Conservation (phyloP, 108 stramenopile genomes). For the Pseudonitzschia multistriata region DNA sequence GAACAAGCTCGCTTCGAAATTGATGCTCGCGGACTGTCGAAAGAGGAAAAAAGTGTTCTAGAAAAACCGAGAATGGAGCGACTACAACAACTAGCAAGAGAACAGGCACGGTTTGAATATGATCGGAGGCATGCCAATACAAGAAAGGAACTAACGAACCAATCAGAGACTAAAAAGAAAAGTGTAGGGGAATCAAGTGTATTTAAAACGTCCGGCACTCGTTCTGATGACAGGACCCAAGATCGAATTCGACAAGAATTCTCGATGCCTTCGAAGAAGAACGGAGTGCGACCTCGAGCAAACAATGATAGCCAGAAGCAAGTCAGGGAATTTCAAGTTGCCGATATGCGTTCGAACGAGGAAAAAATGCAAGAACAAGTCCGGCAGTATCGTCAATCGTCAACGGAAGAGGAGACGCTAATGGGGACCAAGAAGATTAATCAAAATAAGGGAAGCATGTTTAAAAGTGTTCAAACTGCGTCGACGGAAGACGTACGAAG, state of each 20-base stretch:
- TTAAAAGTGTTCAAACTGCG: neutral
- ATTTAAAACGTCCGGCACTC: neutral
- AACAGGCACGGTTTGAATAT: conserved; percentile 16
- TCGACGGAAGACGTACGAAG: neutral
- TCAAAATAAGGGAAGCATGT: neutral
- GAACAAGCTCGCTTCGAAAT: conserved; percentile 11
- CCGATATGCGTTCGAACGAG: conserved; percentile 2
- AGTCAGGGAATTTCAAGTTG: neutral
- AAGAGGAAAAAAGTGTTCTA: conserved; percentile 7
- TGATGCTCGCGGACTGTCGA: neutral
- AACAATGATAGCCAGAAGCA: neutral
- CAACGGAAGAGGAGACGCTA: neutral
- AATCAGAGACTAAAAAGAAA: neutral
- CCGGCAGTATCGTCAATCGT: neutral
- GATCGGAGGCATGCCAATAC: neutral
- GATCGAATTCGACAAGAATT: neutral
- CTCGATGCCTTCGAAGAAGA: neutral
- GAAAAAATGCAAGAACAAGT: conserved; percentile 14
- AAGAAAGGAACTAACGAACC: conserved; percentile 3
- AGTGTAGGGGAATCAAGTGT: neutral
- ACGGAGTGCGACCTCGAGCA: neutral
- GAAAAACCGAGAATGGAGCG: conserved; percentile 13
- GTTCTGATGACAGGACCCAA: neutral
- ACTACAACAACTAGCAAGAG: conserved; percentile 13
- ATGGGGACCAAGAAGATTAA: conserved; percentile 13